These are phyloP conservation scores for Tulasnella sp. DNA, from an alignment of 768 basidiomycete species.

Conservation along the genomic window DNA sequence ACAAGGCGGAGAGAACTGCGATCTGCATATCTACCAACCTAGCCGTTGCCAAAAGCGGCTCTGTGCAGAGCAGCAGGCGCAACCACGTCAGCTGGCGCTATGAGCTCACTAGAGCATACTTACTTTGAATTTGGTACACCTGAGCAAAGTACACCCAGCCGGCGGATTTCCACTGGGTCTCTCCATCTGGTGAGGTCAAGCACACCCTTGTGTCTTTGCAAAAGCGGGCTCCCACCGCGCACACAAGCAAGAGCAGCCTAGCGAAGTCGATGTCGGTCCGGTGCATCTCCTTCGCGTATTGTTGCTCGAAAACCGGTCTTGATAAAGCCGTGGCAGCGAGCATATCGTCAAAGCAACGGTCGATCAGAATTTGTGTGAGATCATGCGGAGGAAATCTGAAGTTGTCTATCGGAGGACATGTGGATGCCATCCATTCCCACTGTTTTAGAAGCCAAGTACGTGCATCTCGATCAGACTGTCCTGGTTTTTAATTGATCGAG, in stretches of 20 bases:
- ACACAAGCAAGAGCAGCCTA: conserved; percentile 52
- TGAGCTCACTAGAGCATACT: conserved; percentile 33
- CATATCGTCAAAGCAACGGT: conserved; percentile 56
- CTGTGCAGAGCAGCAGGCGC: not conserved
- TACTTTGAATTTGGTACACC: conserved; percentile 45
- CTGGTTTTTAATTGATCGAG: too few relatives aligned
- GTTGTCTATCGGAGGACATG: conserved; percentile 19
- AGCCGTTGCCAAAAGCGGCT: conserved; percentile 31
- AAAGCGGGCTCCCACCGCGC: conserved; percentile 51
- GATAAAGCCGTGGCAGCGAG: conserved; percentile 59
- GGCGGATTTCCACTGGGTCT: conserved; percentile 37
- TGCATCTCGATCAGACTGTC: conserved; percentile 20
- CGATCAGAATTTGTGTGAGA: conserved; percentile 42
- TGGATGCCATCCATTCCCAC: conserved; percentile 29
- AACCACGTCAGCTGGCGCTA: not conserved
- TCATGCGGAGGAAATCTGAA: conserved; percentile 49
- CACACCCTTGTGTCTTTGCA: conserved; percentile 49
- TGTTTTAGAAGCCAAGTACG: conserved; percentile 23
- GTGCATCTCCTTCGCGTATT: conserved; percentile 40
- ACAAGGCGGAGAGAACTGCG: conserved; percentile 33
- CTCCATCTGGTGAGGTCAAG: conserved; percentile 27
- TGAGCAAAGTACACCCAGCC: conserved; percentile 57
- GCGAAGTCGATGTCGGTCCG: conserved; percentile 43
- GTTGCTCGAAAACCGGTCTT: conserved; percentile 50
- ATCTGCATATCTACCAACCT: conserved; percentile 61